Evolutionary conservation across 2,329 filamentous ascomycete species (phyloP).

Genomic region (Sporothrix schenckii): DNA sequence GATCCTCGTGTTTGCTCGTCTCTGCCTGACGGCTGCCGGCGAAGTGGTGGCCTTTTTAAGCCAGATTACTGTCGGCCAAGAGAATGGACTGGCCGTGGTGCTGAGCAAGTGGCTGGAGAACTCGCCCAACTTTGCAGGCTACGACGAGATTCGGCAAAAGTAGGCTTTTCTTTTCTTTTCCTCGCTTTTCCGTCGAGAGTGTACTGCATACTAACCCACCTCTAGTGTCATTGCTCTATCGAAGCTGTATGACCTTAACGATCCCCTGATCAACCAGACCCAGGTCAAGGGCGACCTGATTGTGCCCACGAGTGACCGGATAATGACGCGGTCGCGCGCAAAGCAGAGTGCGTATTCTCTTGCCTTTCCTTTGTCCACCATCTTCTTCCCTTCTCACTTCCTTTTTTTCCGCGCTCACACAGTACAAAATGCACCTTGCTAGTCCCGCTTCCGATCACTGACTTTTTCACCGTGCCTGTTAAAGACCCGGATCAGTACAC

Average conservation of each 20-base stretch:
- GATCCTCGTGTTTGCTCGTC: slow-evolving; percentile 89
- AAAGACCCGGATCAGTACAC: slow-evolving; percentile 87
- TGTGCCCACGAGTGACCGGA: slow-evolving; percentile 74
- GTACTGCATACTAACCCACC: not conserved
- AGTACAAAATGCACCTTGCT: slow-evolving; percentile 16
- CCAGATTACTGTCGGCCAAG: slow-evolving; percentile 75
- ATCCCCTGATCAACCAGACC: slow-evolving; percentile 75
- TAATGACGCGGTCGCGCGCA: slow-evolving; percentile 91
- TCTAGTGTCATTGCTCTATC: slow-evolving; percentile 84
- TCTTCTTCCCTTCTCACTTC: not conserved
- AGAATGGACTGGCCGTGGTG: slow-evolving; percentile 85
- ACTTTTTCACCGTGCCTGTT: slow-evolving; percentile 39
- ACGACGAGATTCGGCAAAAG: slow-evolving; percentile 97
- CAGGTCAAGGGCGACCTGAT: slow-evolving; percentile 92
- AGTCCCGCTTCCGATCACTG: slow-evolving; percentile 33
- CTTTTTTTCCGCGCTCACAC: slow-evolving; percentile 15
- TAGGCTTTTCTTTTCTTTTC: slow-evolving; percentile 49
- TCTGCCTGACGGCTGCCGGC: slow-evolving; percentile 80
- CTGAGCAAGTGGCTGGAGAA: slow-evolving; percentile 96
- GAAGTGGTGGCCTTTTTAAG: slow-evolving; percentile 93
- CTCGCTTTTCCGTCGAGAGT: too few relatives aligned
- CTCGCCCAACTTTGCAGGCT: slow-evolving; percentile 95
- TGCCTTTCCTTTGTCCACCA: slow-evolving; percentile 29
- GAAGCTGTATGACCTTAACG: slow-evolving; percentile 85
- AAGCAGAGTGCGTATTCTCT: slow-evolving; percentile 65